These are phyloP conservation scores for Sphaerulina musiva DNA, from an alignment of 2,329 filamentous ascomycete species.

Conservation along the genomic window DNA sequence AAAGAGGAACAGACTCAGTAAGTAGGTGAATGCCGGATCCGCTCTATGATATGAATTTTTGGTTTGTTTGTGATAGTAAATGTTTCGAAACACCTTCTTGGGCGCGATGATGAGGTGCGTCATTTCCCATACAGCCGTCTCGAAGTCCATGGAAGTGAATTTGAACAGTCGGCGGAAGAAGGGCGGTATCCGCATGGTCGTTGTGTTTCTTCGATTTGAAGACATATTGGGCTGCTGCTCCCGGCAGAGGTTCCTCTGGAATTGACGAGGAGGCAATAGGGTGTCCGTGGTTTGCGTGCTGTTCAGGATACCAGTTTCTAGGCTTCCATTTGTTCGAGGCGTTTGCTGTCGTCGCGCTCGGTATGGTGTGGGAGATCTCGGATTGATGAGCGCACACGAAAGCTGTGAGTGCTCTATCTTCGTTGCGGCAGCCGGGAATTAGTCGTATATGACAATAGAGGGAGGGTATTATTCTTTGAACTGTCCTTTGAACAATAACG, in stretches of 20 bases:
- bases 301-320: neutral
- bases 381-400: neutral
- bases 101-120: conserved; percentile 60
- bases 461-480: neutral
- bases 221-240: conserved; percentile 15
- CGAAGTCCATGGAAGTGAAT: conserved; percentile 68
- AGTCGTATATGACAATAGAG: neutral
- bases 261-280: neutral
- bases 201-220: conserved; percentile 34
- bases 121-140: conserved; percentile 67
- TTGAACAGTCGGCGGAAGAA: conserved; percentile 66
- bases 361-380: neutral
- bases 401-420: neutral
- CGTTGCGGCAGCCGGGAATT: neutral
- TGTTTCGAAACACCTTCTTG: conserved; percentile 64
- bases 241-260: neutral
- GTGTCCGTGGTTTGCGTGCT: neutral
- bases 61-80: conserved; percentile 62
- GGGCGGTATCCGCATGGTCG: conserved; percentile 52
- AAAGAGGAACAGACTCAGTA: conserved; percentile 58
- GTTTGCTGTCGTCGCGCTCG: neutral
- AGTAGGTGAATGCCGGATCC: conserved; percentile 63
- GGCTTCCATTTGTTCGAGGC: neutral
- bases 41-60: conserved; percentile 65
- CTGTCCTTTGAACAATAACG: neutral